Evolutionary conservation across 768 basidiomycete genomes (phyloP).

Genomic region (Tylopilus plumbeoviolaceoides): DNA sequence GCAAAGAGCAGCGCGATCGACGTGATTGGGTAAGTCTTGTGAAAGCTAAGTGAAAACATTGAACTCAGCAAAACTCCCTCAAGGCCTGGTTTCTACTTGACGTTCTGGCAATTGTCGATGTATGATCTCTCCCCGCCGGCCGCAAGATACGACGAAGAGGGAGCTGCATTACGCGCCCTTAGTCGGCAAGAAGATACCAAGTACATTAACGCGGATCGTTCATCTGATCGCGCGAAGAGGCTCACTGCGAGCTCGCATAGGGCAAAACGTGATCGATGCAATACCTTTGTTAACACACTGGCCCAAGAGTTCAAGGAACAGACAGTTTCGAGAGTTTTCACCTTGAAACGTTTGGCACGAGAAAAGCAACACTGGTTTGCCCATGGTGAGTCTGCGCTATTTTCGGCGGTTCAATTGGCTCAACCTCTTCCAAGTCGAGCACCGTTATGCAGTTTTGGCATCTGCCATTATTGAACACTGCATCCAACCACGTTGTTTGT

Average conservation of each 20-base stretch:
- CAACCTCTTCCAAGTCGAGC: constrained; percentile 23
- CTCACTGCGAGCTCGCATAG: constrained; percentile 55
- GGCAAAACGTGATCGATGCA: constrained; percentile 61
- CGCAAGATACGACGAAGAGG: constrained; percentile 76
- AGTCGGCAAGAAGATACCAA: constrained; percentile 68
- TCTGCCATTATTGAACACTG: constrained; percentile 82
- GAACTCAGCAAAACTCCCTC: constrained; percentile 3
- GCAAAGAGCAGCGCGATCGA: constrained; percentile 62
- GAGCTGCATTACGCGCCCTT: constrained; percentile 51
- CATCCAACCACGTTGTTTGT: constrained; percentile 83
- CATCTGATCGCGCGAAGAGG: constrained; percentile 59
- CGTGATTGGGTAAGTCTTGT: constrained; percentile 61
- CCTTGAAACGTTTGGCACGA: constrained; percentile 67
- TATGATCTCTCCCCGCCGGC: constrained; percentile 83
- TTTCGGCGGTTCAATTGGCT: constrained; percentile 1
- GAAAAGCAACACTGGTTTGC: constrained; percentile 86
- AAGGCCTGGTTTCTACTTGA: constrained; percentile 89
- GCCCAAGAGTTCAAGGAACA: constrained; percentile 75
- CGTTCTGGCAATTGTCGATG: constrained; percentile 95
- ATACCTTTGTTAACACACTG: constrained; percentile 52
- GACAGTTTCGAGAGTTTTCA: constrained; percentile 64
- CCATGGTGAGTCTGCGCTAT: constrained; percentile 39
- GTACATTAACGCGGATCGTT: constrained; percentile 64
- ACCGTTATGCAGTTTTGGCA: constrained; percentile 45
- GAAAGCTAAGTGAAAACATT: constrained; percentile 1